Base-by-base conservation (phyloP, 176 grass and related monocot species). In the Areca catechu region DNA sequence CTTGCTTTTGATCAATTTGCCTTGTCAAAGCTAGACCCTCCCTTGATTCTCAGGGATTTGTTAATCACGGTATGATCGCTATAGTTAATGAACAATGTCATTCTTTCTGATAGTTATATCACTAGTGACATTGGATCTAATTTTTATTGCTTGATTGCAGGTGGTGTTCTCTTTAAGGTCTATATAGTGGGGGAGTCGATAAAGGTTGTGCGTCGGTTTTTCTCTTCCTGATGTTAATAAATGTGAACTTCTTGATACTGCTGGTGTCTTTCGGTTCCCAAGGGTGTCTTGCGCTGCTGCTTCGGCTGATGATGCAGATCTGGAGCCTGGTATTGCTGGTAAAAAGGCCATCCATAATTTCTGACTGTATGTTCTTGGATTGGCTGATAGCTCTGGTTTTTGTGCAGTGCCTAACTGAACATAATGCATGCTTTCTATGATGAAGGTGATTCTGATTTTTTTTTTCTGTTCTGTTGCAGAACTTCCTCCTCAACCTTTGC, bases 231-330 rank as follows among this genome's bases (percentile, higher is more conserved):
- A 96, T 75, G 71, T 88, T 22, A 81, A 85, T 24, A 67, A 77
- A 65, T 64, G 79, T 65, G 83, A 91, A 22, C 51, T 82, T 22
- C 28, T 72, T 25, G 86, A 79, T 27, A 90, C 66, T 67, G 80
- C 77, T 6, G 86, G 92, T 23, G 85, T 96, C 56, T 87, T 80
- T 54, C 74, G 43, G 16, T 86, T 96, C 74, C 92, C 83, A 54
- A 96, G 92, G 77, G 92, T 96, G 87, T 96, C 92, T 17, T 87
- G 92, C 77, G 92, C 92, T 65, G 79, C 80, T 61, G 79, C 81
- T 48, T 76, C 54, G 59, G 92, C 83, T 58, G 86, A 96, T 60
- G 75, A 96, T 71, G 80, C 83, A 49, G 80, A 88, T 24, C 63
- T 96, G 56, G 86, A 96, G 70, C 86, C 92, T 63, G 23, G 17